Conservation (phyloP, 225 moss, liverwort and hornwort species). For the Neckera pumila region DNA sequence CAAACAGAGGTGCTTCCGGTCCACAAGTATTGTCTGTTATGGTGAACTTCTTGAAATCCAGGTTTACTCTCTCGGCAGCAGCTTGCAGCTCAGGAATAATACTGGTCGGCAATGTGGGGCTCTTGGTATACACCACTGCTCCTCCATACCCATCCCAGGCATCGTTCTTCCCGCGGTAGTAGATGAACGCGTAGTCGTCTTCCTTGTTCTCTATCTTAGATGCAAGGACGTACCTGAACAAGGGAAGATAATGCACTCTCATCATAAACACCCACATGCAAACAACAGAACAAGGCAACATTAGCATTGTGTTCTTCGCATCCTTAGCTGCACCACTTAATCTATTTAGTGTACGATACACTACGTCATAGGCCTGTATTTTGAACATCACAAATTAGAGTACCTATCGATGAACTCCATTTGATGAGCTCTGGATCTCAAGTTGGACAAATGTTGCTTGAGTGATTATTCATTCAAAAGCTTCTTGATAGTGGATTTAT, state of each 20-base stretch:
- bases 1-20: slow-evolving; percentile 71
- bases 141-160: slow-evolving; percentile 99
- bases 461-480: background rate
- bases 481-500: background rate
- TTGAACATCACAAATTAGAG: background rate
- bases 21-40: slow-evolving; percentile 78
- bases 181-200: slow-evolving; percentile 79
- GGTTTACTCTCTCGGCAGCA: slow-evolving; percentile 64
- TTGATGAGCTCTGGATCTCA: background rate
- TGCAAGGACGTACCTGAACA: slow-evolving; percentile 59
- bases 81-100: slow-evolving; percentile 56
- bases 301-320: background rate
- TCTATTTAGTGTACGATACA: background rate
- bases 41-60: slow-evolving; percentile 79
- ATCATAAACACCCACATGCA: background rate
- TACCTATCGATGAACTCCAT: background rate
- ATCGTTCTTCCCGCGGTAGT: slow-evolving; percentile 89
- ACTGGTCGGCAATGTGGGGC: slow-evolving; percentile 45
- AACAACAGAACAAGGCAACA: background rate
- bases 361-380: background rate
- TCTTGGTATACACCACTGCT: slow-evolving; percentile 82
- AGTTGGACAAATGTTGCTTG: too few relatives aligned
- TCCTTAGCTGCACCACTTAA: background rate
- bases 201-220: slow-evolving; percentile 52
- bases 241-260: background rate